Percentiles rank a stretch among this genome's conserved stretches.
Conservation (phyloP, 192 early-diverging fungal species). For the Neocallimastix lanati region DNA sequence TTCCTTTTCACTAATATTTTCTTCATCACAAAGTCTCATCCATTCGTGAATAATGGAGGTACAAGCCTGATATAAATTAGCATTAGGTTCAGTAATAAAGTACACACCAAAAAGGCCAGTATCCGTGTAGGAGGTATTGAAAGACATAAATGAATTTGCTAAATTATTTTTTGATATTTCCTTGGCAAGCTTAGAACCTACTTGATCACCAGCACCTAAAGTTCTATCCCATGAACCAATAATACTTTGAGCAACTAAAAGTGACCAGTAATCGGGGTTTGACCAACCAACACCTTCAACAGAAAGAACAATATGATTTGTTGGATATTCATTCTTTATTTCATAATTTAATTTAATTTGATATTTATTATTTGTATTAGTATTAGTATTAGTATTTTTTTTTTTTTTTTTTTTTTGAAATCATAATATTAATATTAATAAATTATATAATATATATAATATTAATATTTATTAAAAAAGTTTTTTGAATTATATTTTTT, state of each 20-base stretch:
- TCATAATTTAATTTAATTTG: no score
- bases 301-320: slow-evolving; percentile 91
- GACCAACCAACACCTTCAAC: slow-evolving; percentile 94
- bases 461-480: no score
- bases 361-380: no score
- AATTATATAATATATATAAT: no score
- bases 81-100: slow-evolving; percentile 64
- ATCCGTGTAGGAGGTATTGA: slow-evolving; percentile 97
- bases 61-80: slow-evolving; percentile 67
- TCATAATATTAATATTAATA: no score
- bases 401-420: no score
- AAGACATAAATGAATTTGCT: slow-evolving; percentile 97
- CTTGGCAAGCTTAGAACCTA: slow-evolving; percentile 69
- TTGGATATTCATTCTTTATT: slow-evolving; percentile 69
- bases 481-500: no score
- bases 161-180: slow-evolving; percentile 63
- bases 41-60: slow-evolving; percentile 84
- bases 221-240: slow-evolving; percentile 95
- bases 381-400: no score
- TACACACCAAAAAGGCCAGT: slow-evolving; percentile 96
- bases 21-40: slow-evolving; percentile 52
- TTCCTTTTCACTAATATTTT: slow-evolving; percentile 67
- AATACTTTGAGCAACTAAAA: slow-evolving; percentile 86
- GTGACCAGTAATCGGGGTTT: slow-evolving; percentile 83
- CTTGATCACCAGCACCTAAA: slow-evolving; percentile 69